Evolutionary conservation across 208 protist genomes (phyloP).

Genomic region (Leishmania tropica): DNA sequence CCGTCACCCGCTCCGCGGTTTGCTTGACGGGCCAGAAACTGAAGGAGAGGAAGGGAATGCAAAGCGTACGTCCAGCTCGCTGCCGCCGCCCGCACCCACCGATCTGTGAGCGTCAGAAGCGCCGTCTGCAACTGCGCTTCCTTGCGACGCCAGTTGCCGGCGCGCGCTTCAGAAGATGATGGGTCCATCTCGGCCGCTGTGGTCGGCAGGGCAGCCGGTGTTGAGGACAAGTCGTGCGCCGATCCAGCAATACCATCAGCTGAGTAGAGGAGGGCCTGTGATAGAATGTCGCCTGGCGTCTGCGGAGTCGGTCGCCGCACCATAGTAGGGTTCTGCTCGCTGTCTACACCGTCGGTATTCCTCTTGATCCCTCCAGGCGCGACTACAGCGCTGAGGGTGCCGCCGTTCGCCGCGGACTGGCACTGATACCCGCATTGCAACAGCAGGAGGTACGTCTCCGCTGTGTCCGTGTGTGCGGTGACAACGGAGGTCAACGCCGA

Average conservation of each 20-base stretch:
- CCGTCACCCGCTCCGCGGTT: neutral
- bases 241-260: neutral
- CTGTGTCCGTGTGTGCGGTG: constrained; percentile 45
- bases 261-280: constrained; percentile 47
- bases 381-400: neutral
- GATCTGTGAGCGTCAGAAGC: constrained; percentile 27
- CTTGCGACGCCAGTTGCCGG: neutral
- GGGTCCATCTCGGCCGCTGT: neutral
- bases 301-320: constrained; percentile 16
- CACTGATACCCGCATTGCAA: constrained; percentile 21
- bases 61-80: constrained; percentile 10
- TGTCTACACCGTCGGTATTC: neutral
- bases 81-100: constrained; percentile 22
- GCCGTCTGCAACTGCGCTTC: constrained; percentile 13
- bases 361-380: no score
- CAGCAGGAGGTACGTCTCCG: constrained; percentile 16
- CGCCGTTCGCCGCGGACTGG: neutral
- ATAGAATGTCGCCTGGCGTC: constrained; percentile 52
- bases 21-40: constrained; percentile 5
- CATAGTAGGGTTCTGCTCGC: neutral
- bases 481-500: constrained; percentile 56
- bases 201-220: neutral
- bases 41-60: constrained; percentile 25
- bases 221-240: neutral
- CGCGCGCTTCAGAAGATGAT: neutral